Base-by-base conservation (phyloP, 305 asterid species). In the Solanum aculeatissimum region DNA sequence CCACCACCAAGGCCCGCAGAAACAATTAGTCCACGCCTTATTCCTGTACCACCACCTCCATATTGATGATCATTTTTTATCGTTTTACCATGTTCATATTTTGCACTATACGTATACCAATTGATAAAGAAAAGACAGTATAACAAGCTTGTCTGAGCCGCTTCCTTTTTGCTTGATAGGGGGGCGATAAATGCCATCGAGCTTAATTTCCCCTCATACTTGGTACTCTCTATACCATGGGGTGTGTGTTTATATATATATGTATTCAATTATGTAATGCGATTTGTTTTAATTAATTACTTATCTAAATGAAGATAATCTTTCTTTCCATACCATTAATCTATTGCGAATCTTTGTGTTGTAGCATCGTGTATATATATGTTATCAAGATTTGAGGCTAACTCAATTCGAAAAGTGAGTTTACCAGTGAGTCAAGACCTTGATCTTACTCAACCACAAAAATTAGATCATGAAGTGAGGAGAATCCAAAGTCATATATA, bases 61-160 rank as follows among this genome's bases (percentile, higher is more conserved):
- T 63, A 14, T 2, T 27, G 12, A 63, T 63, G 11, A 62, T 62
- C 8, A 62, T 25, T 60, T 58, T 21, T 60, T 0, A 9, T 2
- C 4, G 16, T 25, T 4, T 62, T 62, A 62, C 8, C 38, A 62
- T 62, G 16, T 12, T 62, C 70, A 25, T 63, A 6, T 63, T 62
- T 19, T 27, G 23, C 18, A 60, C 35, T 2, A 23, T 4, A 47
- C 0, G 9, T 10, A n/a, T n/a, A 0, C 0, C n/a, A 2, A 1
- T 2, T 51, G n/a, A 15, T 51, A 51, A 51, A 0, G 55, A 16
- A 2, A 51, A 51, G 57, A 51, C 9, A 51, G 19, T 51, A 51
- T 51, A 51, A 2, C 0, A 51, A 53, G 10, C 21, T 16, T 49
- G 19, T 14, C 8, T 14, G 0, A 16, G 5, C 55, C 2, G 32